Base-by-base conservation (phyloP, 441 rosid species). In the Eruca vesicaria region DNA sequence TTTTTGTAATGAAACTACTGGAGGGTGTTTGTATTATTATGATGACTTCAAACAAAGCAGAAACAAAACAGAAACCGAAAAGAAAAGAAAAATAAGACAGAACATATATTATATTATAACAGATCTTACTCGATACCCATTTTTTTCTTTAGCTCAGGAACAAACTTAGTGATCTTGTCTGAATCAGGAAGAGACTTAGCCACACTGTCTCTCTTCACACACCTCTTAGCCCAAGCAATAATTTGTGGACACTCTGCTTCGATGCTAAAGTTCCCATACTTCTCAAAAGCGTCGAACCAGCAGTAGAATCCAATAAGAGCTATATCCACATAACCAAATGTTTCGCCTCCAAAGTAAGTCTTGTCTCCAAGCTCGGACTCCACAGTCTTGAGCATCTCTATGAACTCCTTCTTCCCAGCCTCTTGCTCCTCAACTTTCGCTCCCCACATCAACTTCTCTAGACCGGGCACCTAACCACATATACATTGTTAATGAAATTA, bases 331-430 rank as follows among this genome's bases (percentile, higher is more conserved):
- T 21, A 55, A 11, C 60, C 60, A 7, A 55, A 55, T 2, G 32
- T 55, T 48, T 48, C 62, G 5, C 78, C 78, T 43, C 63, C 74
- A 21, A 35, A 73, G 32, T 68, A 72, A 14, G 61, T 3, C 26
- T 73, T 73, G 63, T 77, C 70, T 31, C 78, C 81, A 1, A 78
- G 73, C 66, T 62, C 74, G 7, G 60, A 20, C 7, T 68, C 81
- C 15, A 78, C 66, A 41, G 65, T 72, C 74, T 73, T 78, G 33
- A 72, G 58, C 10, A 48, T 15, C 53, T 48, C 53, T 2, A 50
- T 60, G 71, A 72, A 16, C 8, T 73, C 81, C 29, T 67, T 73
- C 61, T 18, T 68, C 0, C 53, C 78, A 32, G 59, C 55, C 4
- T 16, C 74, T 21, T 68, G 74, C 10, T 35, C 76, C 31, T 71